Conservation (phyloP, 2,329 filamentous ascomycete species). For the Venturia effusa region DNA sequence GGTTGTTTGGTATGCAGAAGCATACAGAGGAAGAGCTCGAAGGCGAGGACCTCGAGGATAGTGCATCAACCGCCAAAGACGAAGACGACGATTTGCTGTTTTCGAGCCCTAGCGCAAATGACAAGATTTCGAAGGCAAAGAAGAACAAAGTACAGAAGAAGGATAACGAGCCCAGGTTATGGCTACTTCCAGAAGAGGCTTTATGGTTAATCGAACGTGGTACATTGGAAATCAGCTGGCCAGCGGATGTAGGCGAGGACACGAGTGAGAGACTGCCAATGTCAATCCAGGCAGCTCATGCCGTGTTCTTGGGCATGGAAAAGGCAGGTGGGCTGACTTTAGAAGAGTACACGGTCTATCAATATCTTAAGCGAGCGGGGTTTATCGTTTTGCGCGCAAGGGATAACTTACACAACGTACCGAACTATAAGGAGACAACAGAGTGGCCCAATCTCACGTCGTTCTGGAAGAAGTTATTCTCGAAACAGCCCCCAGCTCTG, state of each 20-base stretch:
- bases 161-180: conserved; percentile 40
- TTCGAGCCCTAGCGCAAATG: background rate
- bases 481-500: conserved; percentile 2
- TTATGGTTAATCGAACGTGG: conserved; percentile 83
- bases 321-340: conserved; percentile 47
- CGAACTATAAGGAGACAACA: background rate
- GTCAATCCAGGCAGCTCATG: conserved; percentile 83
- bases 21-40: background rate
- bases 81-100: background rate
- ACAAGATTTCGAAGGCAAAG: background rate
- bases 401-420: conserved; percentile 7
- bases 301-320: conserved; percentile 66
- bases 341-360: conserved; percentile 80
- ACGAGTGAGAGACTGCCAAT: conserved; percentile 61
- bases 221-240: conserved; percentile 80
- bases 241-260: conserved; percentile 28
- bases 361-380: conserved; percentile 69
- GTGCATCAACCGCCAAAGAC: background rate
- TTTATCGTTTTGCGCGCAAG: conserved; percentile 66
- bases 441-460: background rate
- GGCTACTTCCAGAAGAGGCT: conserved; percentile 86
- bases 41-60: background rate
- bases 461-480: background rate
- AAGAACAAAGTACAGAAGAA: conserved; percentile 34
- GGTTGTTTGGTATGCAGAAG: conserved; percentile 23